Conservation (phyloP, 768 basidiomycete species). For the Trametes punicea region DNA sequence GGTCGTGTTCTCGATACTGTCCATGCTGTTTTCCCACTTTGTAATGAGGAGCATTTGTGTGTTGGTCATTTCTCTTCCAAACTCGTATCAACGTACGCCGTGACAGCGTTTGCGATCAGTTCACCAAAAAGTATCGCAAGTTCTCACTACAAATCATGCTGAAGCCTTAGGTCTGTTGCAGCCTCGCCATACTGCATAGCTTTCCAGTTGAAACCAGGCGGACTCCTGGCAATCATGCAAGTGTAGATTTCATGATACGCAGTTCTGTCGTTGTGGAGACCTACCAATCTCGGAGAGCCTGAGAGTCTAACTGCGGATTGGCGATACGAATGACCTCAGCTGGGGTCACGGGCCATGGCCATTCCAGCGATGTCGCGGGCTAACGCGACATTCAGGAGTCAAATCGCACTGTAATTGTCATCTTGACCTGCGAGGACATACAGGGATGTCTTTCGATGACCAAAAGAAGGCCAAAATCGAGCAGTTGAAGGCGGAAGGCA, state of each 20-base stretch:
- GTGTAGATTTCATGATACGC: too few species aligned
- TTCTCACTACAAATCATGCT: too few species aligned
- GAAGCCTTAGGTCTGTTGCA: too few species aligned
- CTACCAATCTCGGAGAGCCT: background rate
- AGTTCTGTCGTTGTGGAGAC: background rate
- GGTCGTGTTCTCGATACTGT: conserved; percentile 20
- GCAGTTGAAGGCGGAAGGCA: conserved; percentile 40
- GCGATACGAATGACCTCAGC: background rate
- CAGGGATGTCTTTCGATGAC: conserved; percentile 10
- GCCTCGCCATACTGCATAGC: too few species aligned
- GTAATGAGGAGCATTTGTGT: conserved; percentile 21
- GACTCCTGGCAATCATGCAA: too few species aligned
- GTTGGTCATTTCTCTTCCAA: conserved; percentile 20
- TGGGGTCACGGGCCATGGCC: background rate
- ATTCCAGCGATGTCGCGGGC: background rate
- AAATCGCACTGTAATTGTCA: background rate
- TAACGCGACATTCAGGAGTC: background rate
- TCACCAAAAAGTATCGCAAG: background rate
- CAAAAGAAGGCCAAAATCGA: conserved; percentile 12
- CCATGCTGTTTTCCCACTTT: conserved; percentile 20
- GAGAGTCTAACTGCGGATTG: background rate
- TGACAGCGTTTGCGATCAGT: background rate
- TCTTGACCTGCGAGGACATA: background rate
- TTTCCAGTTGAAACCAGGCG: too few species aligned
- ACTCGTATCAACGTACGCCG: background rate